These are phyloP conservation scores for Syncephalis plumigaleata DNA, from an alignment of 371 early-diverging fungal species.

Conservation along the genomic window DNA sequence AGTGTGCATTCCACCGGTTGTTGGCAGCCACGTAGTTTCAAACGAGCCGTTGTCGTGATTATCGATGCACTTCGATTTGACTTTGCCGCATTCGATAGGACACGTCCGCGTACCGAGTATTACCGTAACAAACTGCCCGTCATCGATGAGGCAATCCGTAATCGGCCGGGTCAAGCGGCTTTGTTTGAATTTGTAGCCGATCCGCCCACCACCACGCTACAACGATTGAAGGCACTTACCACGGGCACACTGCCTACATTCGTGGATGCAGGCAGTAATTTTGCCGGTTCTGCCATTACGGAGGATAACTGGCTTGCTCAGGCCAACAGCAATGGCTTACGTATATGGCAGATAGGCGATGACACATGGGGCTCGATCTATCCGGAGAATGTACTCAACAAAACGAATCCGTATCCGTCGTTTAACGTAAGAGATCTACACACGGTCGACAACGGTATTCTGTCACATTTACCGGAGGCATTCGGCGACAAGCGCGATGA, in stretches of 20 bases:
- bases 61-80: constrained; percentile 91
- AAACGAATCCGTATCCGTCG: constrained; percentile 59
- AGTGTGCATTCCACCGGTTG: constrained; percentile 5
- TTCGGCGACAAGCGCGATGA: constrained; percentile 1
- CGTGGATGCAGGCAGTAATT: constrained; percentile 87
- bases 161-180: constrained; percentile 39
- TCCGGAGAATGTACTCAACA: constrained; percentile 25
- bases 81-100: constrained; percentile 14
- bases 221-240: constrained; percentile 82
- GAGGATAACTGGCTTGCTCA: constrained; percentile 79
- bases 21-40: constrained; percentile 38
- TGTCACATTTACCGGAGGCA: constrained; percentile 4
- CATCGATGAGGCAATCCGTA: constrained; percentile 25
- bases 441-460: constrained; percentile 78
- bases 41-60: constrained; percentile 53
- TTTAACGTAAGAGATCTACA: constrained; percentile 87
- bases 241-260: constrained; percentile 85
- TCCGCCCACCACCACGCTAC: constrained; percentile 94
- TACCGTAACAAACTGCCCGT: constrained; percentile 65
- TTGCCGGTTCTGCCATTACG: constrained; percentile 58
- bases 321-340: constrained; percentile 10
- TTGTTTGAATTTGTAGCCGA: constrained; percentile 79
- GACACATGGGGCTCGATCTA: constrained; percentile 89
- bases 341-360: constrained; percentile 62
- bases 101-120: constrained; percentile 9